Evolutionary conservation across 2,329 filamentous ascomycete species (phyloP).

Genomic region (Ophiobolus disseminans): DNA sequence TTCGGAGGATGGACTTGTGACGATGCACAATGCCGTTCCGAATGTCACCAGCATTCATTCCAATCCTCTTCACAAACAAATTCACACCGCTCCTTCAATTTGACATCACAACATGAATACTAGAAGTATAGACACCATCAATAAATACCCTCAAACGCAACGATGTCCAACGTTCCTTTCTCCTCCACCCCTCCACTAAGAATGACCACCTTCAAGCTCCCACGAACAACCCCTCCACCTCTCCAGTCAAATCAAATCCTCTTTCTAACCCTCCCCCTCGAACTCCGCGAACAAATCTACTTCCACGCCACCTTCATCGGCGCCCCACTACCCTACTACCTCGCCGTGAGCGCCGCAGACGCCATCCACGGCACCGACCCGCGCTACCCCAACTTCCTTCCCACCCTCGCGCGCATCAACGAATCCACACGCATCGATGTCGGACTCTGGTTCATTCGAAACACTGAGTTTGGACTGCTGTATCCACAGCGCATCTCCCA

Average conservation of each 20-base stretch:
- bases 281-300: slow-evolving; percentile 11
- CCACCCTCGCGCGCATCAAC: slow-evolving; percentile 8
- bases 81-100: too few species aligned
- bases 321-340: neutral
- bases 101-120: too few species aligned
- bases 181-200: too few species aligned
- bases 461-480: slow-evolving; percentile 1
- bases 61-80: too few species aligned
- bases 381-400: slow-evolving; percentile 6
- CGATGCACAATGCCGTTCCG: too few species aligned
- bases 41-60: too few species aligned
- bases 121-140: too few species aligned
- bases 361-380: neutral
- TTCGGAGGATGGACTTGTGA: too few species aligned
- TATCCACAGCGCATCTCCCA: slow-evolving; percentile 1
- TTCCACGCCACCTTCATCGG: neutral
- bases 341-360: slow-evolving; percentile 5
- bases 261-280: slow-evolving; percentile 7
- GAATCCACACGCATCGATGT: slow-evolving; percentile 13
- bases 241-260: neutral
- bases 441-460: slow-evolving; percentile 5
- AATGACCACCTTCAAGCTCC: neutral
- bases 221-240: neutral
- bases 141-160: too few species aligned
- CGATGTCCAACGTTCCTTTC: too few species aligned